Conservation (phyloP, 179 eudicot genomes). For the Spergularia azorica region DNA sequence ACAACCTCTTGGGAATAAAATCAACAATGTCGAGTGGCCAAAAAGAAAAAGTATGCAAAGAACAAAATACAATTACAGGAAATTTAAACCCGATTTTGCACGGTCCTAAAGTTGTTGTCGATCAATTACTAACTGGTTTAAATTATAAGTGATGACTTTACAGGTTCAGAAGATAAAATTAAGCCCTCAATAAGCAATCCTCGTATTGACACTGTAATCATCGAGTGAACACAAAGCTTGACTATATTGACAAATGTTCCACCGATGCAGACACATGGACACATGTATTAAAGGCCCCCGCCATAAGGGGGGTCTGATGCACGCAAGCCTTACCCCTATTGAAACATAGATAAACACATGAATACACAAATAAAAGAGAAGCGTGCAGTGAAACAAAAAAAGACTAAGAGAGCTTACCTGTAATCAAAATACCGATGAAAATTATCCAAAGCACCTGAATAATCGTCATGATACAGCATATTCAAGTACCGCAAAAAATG, state of each 20-base stretch:
- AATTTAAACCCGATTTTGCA: no score
- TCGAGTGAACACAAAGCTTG: constrained; percentile 1
- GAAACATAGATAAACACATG: no score
- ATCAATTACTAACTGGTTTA: no score
- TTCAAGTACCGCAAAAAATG: constrained; percentile 92
- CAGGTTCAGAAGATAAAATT: background rate
- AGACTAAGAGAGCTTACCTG: constrained; percentile 48
- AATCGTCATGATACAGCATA: constrained; percentile 88
- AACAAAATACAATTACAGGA: no score
- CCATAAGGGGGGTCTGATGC: no score
- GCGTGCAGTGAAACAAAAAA: background rate
- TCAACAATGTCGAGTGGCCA: no score
- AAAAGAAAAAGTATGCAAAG: no score
- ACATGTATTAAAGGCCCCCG: no score
- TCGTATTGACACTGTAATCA: background rate
- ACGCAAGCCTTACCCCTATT: no score
- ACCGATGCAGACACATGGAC: background rate
- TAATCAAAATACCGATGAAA: constrained; percentile 97
- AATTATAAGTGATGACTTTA: background rate
- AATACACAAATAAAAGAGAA: background rate
- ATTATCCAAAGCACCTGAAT: constrained; percentile 90
- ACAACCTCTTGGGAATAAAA: no score
- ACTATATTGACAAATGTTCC: background rate
- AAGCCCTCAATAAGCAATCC: background rate
- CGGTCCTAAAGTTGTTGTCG: no score